Evolutionary conservation across 2,329 filamentous ascomycete species (phyloP).

Genomic region (Trichoderma simmonsii): DNA sequence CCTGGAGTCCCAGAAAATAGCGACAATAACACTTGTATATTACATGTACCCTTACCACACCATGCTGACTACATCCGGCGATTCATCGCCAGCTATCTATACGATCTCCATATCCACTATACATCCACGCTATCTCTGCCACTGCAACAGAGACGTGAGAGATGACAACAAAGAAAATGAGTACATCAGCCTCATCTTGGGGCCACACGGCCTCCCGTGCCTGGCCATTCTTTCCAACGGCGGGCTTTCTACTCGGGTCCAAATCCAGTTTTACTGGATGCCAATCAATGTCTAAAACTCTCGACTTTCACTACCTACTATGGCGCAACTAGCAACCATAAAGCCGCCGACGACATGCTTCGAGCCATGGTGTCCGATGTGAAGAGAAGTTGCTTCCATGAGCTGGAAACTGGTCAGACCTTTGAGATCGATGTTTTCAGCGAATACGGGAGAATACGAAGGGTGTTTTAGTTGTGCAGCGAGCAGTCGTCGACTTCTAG

Average conservation of each 20-base stretch:
- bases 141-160: background rate
- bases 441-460: background rate
- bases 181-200: background rate
- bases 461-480: rapidly evolving
- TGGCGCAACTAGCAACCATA: background rate
- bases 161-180: background rate
- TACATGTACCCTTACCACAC: background rate
- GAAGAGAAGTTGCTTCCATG: background rate
- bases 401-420: rapidly evolving
- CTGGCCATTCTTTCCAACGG: background rate
- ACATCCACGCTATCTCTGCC: background rate
- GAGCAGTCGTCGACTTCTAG: background rate
- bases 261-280: background rate
- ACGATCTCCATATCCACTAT: background rate
- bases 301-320: background rate
- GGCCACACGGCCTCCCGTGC: background rate
- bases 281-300: background rate
- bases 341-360: background rate
- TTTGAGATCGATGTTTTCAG: background rate
- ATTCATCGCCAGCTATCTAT: background rate
- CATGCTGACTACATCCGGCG: background rate
- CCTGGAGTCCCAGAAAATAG: background rate
- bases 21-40: background rate
- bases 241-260: background rate
- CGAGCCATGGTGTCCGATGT: background rate